Evolutionary conservation across 371 early-diverging fungal genomes (phyloP), one percentile per base, ranked within the genome.

Genomic region (Lichtheimia ornata): DNA sequence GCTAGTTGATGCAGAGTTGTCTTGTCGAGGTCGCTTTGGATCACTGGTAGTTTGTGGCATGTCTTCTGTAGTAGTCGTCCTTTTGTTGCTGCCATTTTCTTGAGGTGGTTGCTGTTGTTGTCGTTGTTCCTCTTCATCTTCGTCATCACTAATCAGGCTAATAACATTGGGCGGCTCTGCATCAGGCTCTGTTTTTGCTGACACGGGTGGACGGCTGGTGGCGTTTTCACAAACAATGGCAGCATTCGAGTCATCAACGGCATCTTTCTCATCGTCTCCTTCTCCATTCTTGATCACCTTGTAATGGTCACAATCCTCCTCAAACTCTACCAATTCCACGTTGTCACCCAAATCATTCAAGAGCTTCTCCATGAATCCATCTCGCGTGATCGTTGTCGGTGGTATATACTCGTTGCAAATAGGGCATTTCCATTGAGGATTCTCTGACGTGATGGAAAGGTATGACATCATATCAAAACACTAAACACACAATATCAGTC

Each of bases 381-480:
- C 80, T 2, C 66, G 57, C 6, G 42, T 18, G 15, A 80, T 56
- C 12, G 61, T 28, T 1, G 55, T 45, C 0, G 77, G 71, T 0
- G 67, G 58, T 1, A 61, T 50, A 14, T 28, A 24, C 22, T 61
- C 52, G 50, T 65, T 74, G 50, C 80, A 80, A 27, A 65, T 62
- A 3, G 80, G 80, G 50, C 80, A 80, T 28, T 52, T 56, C 80
- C 80, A 80, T 2, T 28, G 49, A 14, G 68, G 45, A 22, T 44
- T 35, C 4, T 41, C 62, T 13, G 45, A 49, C 42, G 74, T 76
- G 11, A 70, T 41, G n/a, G 61, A 44, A 9, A 76, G 54, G 53
- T 69, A 80, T 0, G 63, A 61, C 1, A 35, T 9, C 12, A 80
- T 35, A 49, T 80, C 80, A 63, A 80, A 80, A 35, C 75, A 76